Conservation (phyloP, 2,329 filamentous ascomycete genomes). For the Alternaria sp. region DNA sequence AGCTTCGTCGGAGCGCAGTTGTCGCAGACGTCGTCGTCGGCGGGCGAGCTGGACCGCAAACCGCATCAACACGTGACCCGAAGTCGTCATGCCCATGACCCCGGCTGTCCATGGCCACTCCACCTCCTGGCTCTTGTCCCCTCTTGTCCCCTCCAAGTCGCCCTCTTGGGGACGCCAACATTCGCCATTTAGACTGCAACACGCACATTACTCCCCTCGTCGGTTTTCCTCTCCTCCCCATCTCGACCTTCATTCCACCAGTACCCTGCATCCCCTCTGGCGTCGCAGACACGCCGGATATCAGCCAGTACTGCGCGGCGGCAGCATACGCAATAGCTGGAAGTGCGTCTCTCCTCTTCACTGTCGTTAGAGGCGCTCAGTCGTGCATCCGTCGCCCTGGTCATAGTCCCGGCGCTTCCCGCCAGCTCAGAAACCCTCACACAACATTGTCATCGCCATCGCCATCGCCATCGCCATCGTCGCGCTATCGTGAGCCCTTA, state of each 20-base stretch:
- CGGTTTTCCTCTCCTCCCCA: neutral
- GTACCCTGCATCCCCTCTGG: neutral
- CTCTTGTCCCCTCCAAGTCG: slow-evolving; percentile 18
- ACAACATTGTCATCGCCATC: slow-evolving; percentile 10
- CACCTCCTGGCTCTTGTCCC: slow-evolving; percentile 17
- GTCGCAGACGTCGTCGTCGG: neutral
- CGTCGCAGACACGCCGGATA: slow-evolving; percentile 9
- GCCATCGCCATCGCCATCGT: slow-evolving; percentile 4
- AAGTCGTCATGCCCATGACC: slow-evolving; percentile 8
- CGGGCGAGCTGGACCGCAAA: neutral
- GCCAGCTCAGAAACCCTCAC: neutral
- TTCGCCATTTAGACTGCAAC: neutral
- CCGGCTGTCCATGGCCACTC: slow-evolving; percentile 16
- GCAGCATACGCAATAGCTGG: slow-evolving; percentile 5
- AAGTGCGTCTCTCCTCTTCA: neutral
- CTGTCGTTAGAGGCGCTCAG: neutral
- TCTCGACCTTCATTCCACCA: slow-evolving; percentile 6
- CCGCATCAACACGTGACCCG: slow-evolving; percentile 5
- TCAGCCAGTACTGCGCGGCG: slow-evolving; percentile 13
- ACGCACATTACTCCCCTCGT: neutral
- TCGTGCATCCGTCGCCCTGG: slow-evolving; percentile 3
- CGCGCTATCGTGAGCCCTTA: slow-evolving; percentile 37
- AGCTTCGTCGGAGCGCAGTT: no score
- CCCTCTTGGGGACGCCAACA: slow-evolving; percentile 27
- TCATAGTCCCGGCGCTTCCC: neutral